Evolutionary conservation across 768 basidiomycete species (phyloP).

Genomic region (Suillus americanus): DNA sequence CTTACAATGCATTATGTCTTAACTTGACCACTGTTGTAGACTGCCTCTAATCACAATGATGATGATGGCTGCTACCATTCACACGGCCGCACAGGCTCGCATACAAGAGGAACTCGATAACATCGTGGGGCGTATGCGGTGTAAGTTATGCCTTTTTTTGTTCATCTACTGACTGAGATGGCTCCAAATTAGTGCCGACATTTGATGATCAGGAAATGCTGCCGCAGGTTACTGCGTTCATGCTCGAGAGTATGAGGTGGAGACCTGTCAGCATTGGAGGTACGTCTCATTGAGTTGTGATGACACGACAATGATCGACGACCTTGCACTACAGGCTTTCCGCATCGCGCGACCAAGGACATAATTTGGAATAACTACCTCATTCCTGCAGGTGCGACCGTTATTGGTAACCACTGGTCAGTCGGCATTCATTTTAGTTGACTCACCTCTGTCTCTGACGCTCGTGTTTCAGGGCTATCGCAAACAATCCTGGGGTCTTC

Average conservation of each 20-base stretch:
- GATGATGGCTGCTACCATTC: conserved; percentile 54
- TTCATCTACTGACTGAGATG: neutral
- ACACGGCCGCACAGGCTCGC: conserved; percentile 46
- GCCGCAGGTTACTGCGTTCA: conserved; percentile 36
- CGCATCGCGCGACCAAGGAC: conserved; percentile 62
- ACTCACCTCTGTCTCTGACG: neutral
- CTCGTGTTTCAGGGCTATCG: conserved; percentile 36
- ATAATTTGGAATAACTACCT: conserved; percentile 39
- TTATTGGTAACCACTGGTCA: conserved; percentile 40
- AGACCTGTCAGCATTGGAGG: conserved; percentile 35
- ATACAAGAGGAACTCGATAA: conserved; percentile 55
- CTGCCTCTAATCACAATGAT: conserved; percentile 46
- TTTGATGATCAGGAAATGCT: conserved; percentile 35
- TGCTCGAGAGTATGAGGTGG: conserved; percentile 38
- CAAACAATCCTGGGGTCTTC: conserved; percentile 52
- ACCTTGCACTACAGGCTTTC: conserved; percentile 43
- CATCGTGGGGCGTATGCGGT: conserved; percentile 42
- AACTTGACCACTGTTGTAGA: conserved; percentile 17
- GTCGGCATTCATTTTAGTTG: conserved; percentile 2
- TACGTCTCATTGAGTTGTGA: conserved; percentile 2
- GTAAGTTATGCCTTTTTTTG: conserved; percentile 10
- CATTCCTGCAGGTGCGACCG: conserved; percentile 40
- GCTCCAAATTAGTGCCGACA: conserved; percentile 30
- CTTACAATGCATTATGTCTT: neutral
- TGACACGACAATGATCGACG: neutral